These are phyloP conservation scores for Gastrodia elata DNA, from an alignment of 106 monocot genomes.

Conservation along the genomic window DNA sequence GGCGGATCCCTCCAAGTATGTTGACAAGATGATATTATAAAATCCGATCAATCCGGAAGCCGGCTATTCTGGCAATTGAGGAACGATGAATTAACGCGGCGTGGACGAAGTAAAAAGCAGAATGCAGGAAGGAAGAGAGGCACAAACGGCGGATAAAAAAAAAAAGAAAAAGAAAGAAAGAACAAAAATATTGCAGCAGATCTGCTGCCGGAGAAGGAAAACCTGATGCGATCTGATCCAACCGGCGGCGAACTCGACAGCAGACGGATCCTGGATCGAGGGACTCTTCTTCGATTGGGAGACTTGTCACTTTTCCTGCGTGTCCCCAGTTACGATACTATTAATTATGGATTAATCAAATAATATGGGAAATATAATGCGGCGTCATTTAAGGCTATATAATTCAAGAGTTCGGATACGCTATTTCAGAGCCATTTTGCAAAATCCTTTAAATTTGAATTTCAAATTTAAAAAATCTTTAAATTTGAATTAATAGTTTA, in stretches of 20 bases:
- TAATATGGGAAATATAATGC: no score
- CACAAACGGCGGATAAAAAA: neutral
- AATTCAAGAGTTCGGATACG: no score
- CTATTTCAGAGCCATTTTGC: no score
- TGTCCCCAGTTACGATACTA: neutral
- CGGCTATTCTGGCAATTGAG: neutral
- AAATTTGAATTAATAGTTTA: no score
- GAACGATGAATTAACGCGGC: neutral
- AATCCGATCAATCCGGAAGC: neutral
- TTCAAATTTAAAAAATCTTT: no score
- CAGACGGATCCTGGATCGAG: neutral
- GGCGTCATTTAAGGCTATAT: no score
- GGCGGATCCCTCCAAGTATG: neutral
- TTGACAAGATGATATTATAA: neutral
- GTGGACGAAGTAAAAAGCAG: conserved; percentile 3
- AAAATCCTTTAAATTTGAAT: no score
- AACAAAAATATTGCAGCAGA: neutral
- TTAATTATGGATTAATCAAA: no score
- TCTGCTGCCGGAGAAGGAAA: neutral
- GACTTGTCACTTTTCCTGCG: neutral
- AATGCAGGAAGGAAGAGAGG: neutral
- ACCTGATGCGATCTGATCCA: neutral
- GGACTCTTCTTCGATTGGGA: neutral
- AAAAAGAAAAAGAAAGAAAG: no score
- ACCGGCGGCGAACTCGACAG: neutral